Percentiles rank a stretch among this genome's conserved stretches.
These are phyloP conservation scores for Nothomitra cinnamomea DNA, from an alignment of 2,329 filamentous ascomycete genomes.

Conservation along the genomic window DNA sequence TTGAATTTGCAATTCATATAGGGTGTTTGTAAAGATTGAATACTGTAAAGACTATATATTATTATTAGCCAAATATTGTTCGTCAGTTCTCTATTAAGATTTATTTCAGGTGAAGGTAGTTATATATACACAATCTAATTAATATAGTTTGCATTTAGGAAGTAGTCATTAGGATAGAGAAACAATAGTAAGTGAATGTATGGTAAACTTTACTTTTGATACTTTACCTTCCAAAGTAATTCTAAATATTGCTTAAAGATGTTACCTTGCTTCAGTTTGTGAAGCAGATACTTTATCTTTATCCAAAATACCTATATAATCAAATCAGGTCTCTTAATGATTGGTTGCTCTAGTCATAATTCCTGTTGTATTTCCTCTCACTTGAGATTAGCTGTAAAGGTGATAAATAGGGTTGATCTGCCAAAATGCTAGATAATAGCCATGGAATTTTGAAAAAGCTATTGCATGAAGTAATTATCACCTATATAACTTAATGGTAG, in stretches of 20 bases:
- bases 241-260: too few species aligned
- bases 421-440: slow-evolving; percentile 4
- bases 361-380: slow-evolving; percentile 2
- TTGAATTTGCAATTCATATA: neutral
- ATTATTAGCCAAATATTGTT: neutral
- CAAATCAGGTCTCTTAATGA: neutral
- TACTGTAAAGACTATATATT: neutral
- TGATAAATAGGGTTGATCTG: slow-evolving; percentile 2
- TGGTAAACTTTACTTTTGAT: too few species aligned
- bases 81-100: neutral
- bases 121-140: neutral
- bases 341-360: neutral
- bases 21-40: neutral
- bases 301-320: neutral
- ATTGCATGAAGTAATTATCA: neutral
- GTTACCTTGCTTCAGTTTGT: neutral
- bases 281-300: neutral
- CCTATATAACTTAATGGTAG: neutral
- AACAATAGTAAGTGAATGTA: neutral
- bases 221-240: too few species aligned
- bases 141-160: neutral
- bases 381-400: slow-evolving; percentile 3
- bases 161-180: neutral
- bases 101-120: neutral
- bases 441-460: slow-evolving; percentile 4